Conservation (phyloP, 1,284 basidiomycete species). For the Puccinia triticina region DNA sequence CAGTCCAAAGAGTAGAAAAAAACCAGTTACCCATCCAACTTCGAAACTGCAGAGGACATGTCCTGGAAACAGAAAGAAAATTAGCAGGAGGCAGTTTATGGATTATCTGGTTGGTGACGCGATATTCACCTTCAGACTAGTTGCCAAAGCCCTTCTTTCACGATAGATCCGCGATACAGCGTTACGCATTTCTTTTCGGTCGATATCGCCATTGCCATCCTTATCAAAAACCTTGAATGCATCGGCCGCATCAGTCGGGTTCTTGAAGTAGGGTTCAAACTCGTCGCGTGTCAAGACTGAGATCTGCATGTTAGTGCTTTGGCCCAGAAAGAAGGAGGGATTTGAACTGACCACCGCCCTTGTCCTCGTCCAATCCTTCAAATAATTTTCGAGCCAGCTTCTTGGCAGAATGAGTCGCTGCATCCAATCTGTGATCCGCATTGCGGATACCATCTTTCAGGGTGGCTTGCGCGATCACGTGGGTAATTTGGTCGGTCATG, state of each 20-base stretch:
- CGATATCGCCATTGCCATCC: constrained; percentile 80
- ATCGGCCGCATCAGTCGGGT: constrained; percentile 71
- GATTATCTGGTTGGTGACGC: constrained; percentile 56
- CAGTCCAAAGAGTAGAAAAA: neutral
- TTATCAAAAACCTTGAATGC: constrained; percentile 79
- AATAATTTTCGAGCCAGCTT: constrained; percentile 76
- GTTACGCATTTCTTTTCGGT: constrained; percentile 78
- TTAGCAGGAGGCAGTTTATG: constrained; percentile 69
- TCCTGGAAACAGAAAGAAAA: constrained; percentile 60
- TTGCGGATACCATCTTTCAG: constrained; percentile 55
- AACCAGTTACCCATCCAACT: constrained; percentile 66
- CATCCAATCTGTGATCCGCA: constrained; percentile 38
- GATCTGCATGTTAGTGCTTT: too few relatives aligned
- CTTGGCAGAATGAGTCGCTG: constrained; percentile 70
- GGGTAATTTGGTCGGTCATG: constrained; percentile 51
- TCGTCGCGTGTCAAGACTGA: constrained; percentile 33
- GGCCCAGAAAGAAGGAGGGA: too few relatives aligned
- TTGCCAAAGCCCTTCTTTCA: constrained; percentile 73
- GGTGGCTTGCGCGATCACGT: constrained; percentile 57
- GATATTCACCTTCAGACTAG: constrained; percentile 67
- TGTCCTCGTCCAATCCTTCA: constrained; percentile 67
- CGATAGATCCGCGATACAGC: constrained; percentile 79
- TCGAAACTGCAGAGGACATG: constrained; percentile 67
- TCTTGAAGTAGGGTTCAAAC: constrained; percentile 71
- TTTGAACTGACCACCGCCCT: too few relatives aligned